Evolutionary conservation across 768 basidiomycete species (phyloP).

Genomic region (Termitomyces sp.): DNA sequence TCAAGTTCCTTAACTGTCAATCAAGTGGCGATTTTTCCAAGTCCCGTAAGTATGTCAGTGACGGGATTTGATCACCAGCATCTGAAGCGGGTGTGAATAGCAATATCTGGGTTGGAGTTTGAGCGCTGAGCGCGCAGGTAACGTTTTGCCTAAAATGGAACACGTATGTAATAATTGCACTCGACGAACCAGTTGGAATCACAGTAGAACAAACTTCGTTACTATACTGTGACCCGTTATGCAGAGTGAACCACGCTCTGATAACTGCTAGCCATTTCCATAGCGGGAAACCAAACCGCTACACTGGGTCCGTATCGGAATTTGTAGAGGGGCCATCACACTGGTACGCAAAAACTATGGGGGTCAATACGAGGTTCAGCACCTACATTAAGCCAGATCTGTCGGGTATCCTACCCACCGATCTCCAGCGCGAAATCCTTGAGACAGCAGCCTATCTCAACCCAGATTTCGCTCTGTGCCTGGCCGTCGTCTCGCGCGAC

Average conservation of each 20-base stretch:
- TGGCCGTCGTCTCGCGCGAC: conserved; percentile 12
- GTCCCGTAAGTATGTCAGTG: neutral
- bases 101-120: too few species aligned
- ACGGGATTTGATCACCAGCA: neutral
- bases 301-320: neutral
- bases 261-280: too few species aligned
- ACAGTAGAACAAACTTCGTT: too few species aligned
- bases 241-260: too few species aligned
- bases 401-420: conserved; percentile 7
- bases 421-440: conserved; percentile 16
- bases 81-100: neutral
- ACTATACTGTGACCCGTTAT: too few species aligned
- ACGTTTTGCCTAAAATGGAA: too few species aligned
- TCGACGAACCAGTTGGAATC: too few species aligned
- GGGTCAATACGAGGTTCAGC: conserved; percentile 10
- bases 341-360: neutral
- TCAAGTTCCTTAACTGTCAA: too few species aligned
- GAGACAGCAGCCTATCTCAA: conserved; percentile 10
- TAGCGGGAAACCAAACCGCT: too few species aligned
- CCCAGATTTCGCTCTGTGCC: conserved; percentile 6
- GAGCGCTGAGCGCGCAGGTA: too few species aligned
- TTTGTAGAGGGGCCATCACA: neutral
- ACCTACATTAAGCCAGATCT: conserved; percentile 8
- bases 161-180: too few species aligned
- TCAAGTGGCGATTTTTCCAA: too few species aligned